A percentile compares a stretch with the other conserved stretches of the same genome.
Evolutionary conservation across 495 filamentous ascomycete genomes (phyloP).

Genomic region (Hypoxylon cercidicola): DNA sequence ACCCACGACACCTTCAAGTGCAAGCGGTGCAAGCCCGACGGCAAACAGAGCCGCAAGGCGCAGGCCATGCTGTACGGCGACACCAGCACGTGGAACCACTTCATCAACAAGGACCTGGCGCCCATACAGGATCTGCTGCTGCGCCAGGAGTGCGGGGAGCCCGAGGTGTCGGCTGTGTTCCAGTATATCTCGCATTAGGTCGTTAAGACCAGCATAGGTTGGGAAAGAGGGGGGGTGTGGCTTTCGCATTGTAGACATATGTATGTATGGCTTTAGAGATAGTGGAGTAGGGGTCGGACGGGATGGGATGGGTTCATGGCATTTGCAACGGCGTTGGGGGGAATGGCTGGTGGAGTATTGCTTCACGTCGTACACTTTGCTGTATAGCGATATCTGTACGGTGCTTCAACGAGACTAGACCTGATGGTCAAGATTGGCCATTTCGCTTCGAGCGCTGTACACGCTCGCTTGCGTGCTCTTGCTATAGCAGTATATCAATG

Average conservation of each 20-base stretch:
- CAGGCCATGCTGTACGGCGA: constrained; percentile 96
- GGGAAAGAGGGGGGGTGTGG: neutral
- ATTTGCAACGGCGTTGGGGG: constrained; percentile 25
- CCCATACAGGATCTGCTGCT: constrained; percentile 92
- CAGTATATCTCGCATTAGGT: constrained; percentile 93
- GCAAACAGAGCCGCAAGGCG: constrained; percentile 86
- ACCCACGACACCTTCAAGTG: constrained; percentile 99
- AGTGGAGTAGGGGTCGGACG: neutral
- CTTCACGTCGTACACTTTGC: neutral
- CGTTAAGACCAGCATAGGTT: neutral
- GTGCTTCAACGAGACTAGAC: neutral
- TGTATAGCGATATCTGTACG: neutral
- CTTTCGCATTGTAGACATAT: constrained; percentile 9
- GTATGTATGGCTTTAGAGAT: constrained; percentile 2
- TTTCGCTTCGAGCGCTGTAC: neutral
- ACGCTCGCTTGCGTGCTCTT: neutral
- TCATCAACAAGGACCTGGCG: constrained; percentile 79
- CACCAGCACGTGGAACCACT: constrained; percentile 99
- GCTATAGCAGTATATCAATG: neutral
- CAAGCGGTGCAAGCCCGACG: constrained; percentile 90
- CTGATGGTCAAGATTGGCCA: neutral
- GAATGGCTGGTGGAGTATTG: neutral
- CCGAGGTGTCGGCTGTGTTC: constrained; percentile 91
- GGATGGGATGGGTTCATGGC: neutral
- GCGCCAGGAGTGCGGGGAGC: constrained; percentile 82